These are phyloP conservation scores for Oryza brachyantha DNA, from an alignment of 176 grass and related monocot species.

Conservation along the genomic window DNA sequence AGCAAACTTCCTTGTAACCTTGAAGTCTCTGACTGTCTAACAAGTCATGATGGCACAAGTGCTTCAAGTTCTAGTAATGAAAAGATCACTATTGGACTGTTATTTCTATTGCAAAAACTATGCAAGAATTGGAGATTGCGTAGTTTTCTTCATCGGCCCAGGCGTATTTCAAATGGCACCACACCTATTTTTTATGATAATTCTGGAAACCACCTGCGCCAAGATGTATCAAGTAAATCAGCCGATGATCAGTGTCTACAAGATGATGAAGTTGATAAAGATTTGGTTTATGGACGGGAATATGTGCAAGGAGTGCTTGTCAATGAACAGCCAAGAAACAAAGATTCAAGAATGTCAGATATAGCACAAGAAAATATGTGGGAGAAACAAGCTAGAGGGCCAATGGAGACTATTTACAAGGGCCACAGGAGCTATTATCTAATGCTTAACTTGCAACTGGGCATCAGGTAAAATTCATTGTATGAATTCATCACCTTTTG, in stretches of 20 bases:
- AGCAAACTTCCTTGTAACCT: constrained; percentile 71
- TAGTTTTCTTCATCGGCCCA: constrained; percentile 44
- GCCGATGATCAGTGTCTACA: constrained; percentile 32
- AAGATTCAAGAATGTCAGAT: constrained; percentile 51
- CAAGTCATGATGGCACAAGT: constrained; percentile 37
- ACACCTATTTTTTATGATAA: constrained; percentile 53
- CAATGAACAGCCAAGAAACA: constrained; percentile 56
- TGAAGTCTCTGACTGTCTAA: constrained; percentile 52
- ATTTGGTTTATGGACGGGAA: constrained; percentile 73
- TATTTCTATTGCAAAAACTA: constrained; percentile 43
- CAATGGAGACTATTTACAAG: constrained; percentile 88
- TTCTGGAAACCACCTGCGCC: constrained; percentile 46
- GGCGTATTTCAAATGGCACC: constrained; percentile 74
- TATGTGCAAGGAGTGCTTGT: constrained; percentile 93
- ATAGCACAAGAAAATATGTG: constrained; percentile 51
- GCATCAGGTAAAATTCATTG: constrained; percentile 69
- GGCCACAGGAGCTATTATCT: constrained; percentile 96
- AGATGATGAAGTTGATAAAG: constrained; percentile 38
- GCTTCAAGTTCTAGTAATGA: constrained; percentile 43
- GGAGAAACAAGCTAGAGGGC: constrained; percentile 54
- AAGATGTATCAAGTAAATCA: constrained; percentile 43
- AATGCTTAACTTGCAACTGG: constrained; percentile 97
- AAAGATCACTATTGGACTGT: constrained; percentile 30
- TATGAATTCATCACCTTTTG: not conserved
- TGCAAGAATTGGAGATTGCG: constrained; percentile 45